Evolutionary conservation across 2,329 filamentous ascomycete genomes (phyloP), one percentile per base, ranked within the genome.

Genomic region (Diaporthe australafricana): DNA sequence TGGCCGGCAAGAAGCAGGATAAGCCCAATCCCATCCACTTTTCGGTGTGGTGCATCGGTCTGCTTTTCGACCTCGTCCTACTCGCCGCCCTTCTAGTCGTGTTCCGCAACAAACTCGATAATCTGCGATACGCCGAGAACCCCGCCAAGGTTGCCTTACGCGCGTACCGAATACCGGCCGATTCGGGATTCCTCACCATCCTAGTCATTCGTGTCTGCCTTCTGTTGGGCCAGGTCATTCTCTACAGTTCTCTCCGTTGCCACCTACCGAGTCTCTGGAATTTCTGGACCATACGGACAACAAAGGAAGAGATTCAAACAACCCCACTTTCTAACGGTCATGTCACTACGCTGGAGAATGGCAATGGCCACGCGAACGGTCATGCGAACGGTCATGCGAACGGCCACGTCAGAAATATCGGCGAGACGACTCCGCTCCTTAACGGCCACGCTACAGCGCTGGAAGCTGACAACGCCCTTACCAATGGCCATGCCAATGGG

Each of bases 21-120:
- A 93, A 93, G 16, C 96, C 96, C 0, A 95, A 92, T 63, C 85
- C 91, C 57, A 91, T 94, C 68, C 95, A 98, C 82, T 88, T 96
- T 70, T 83, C 92, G 57, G 91, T 94, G 77, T 99, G 96, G 96
- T 80, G 87, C 52, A 82, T 94, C 53, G 92, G 92, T 32, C 80
- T 94, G n/a, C 81, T 89, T 32, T 87, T 94, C 74, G 96, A 99
- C 81, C 77, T 92, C 30, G 84, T 91, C 63, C 90, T 98, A 47
- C 86, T 96, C 73, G 87, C 88, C 60, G 88, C 90, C 68, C 93
- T 93, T 38, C 84, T 94, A 67, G 83, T 90, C 55, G 85, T 95
- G 71, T 93, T 96, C 77, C 91, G 88, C 77, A 87, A 89, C 32
- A 83, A 42, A 53, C 70, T 71, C 45, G 27, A 69, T 45, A 48